Conservation (phyloP, 1,139 yeast genomes). For the Magnusiomyces magnusii region DNA sequence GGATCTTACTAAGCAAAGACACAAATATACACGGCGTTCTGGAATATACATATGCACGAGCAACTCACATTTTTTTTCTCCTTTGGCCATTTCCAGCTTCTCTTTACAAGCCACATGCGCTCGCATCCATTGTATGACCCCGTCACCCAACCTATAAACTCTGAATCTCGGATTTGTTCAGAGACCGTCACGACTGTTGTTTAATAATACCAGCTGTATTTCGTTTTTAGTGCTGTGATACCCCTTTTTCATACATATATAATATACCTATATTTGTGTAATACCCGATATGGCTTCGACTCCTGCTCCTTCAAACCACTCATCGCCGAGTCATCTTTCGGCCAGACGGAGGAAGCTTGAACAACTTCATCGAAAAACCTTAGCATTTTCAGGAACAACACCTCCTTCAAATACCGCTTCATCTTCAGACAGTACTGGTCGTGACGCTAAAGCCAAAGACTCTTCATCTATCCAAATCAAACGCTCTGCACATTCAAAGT, state of each 20-base stretch:
- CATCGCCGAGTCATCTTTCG: neutral
- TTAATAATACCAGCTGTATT: neutral
- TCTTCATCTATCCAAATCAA: neutral
- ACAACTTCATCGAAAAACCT: constrained; percentile 5
- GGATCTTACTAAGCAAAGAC: too few relatives aligned
- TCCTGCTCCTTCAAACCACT: neutral
- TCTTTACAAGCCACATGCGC: too few relatives aligned
- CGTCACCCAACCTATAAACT: neutral
- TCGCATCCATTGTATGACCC: neutral
- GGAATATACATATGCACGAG: too few relatives aligned
- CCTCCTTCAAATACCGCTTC: neutral
- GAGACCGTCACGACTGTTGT: neutral
- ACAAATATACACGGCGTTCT: too few relatives aligned
- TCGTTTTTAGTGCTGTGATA: too few relatives aligned
- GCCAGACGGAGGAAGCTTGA: constrained; percentile 5
- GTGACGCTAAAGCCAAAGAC: neutral
- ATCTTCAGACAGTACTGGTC: neutral
- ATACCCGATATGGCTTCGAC: neutral
- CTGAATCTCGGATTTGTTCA: neutral
- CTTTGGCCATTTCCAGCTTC: too few relatives aligned
- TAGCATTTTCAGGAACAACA: constrained; percentile 5
- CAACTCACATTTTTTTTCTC: too few relatives aligned
- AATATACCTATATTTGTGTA: too few relatives aligned
- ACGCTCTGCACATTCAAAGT: neutral
- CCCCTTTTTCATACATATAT: too few relatives aligned